Percentiles rank a stretch among this genome's conserved stretches.
These are phyloP conservation scores for Xerocomus nothofagi DNA, from an alignment of 1,284 basidiomycete genomes.

Conservation along the genomic window DNA sequence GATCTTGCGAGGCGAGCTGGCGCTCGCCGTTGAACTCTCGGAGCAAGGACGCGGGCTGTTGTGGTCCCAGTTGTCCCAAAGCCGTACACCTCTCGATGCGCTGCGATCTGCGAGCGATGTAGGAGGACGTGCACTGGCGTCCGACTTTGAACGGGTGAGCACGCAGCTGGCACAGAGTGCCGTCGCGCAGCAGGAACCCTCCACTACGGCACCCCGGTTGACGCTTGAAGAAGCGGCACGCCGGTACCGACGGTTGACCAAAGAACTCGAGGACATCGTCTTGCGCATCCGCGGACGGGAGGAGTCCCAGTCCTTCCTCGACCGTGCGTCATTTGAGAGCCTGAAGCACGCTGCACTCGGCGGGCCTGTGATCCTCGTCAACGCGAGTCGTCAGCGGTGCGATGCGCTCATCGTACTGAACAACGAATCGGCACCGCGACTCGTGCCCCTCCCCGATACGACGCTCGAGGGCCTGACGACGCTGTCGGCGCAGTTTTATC, in stretches of 20 bases:
- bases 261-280: constrained; percentile 23
- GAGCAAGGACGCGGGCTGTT: constrained; percentile 32
- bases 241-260: constrained; percentile 18
- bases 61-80: constrained; percentile 31
- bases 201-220: constrained; percentile 1
- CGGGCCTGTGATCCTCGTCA: constrained; percentile 43
- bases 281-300: constrained; percentile 24
- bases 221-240: constrained; percentile 16
- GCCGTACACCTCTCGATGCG: constrained; percentile 23
- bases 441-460: constrained; percentile 22
- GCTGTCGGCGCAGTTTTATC: constrained; percentile 16
- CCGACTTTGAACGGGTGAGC: constrained; percentile 26
- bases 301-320: constrained; percentile 32
- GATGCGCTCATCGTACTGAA: constrained; percentile 33
- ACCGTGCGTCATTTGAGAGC: constrained; percentile 21
- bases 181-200: neutral
- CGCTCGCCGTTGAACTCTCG: constrained; percentile 28
- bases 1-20: constrained; percentile 18
- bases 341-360: constrained; percentile 31
- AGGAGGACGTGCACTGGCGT: constrained; percentile 24
- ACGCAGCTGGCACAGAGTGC: constrained; percentile 15
- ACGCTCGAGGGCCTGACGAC: constrained; percentile 15
- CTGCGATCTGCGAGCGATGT: constrained; percentile 15
- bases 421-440: constrained; percentile 18
- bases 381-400: constrained; percentile 27